phyloP scores from a whole-genome alignment of 352 stramenopile species.

The Globisporangium lucens region DNA sequence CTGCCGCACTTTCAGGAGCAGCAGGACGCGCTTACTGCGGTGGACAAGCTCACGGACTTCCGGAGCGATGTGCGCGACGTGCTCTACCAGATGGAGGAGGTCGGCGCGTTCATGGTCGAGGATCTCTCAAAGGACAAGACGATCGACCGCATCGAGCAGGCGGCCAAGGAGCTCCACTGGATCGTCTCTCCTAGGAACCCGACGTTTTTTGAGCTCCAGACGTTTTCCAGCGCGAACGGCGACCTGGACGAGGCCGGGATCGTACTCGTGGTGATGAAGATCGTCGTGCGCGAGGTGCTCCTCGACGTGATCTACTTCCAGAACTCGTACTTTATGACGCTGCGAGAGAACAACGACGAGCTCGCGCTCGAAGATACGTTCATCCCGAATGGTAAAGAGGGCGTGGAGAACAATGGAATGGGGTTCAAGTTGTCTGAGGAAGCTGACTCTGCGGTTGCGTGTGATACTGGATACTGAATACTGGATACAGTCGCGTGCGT shows the following conservation, averaged over 20 bases:
- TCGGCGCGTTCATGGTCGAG: constrained; percentile 65
- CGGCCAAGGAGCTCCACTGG: constrained; percentile 47
- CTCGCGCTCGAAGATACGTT: constrained; percentile 63
- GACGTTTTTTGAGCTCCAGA: constrained; percentile 71
- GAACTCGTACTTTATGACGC: constrained; percentile 58
- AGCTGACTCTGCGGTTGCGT: neutral
- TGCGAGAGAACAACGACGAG: constrained; percentile 52
- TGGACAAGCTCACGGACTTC: constrained; percentile 43
- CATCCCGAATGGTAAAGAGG: constrained; percentile 39
- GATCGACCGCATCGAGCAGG: constrained; percentile 42
- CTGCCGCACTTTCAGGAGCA: constrained; percentile 52
- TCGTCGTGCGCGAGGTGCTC: constrained; percentile 61
- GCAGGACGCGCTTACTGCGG: constrained; percentile 40
- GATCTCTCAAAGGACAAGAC: constrained; percentile 62
- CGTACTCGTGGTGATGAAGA: constrained; percentile 62
- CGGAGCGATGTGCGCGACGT: constrained; percentile 46
- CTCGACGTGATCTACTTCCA: constrained; percentile 57
- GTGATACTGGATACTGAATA: neutral
- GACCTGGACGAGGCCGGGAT: constrained; percentile 32
- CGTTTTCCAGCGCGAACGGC: constrained; percentile 41
- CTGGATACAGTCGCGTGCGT: constrained; percentile 32
- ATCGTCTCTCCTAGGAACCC: constrained; percentile 38
- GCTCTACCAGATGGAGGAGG: constrained; percentile 66
- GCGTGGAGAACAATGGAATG: neutral
- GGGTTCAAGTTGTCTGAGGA: neutral